These are phyloP conservation scores for Juglanconis oblonga DNA, from an alignment of 2,329 filamentous ascomycete species.

Conservation along the genomic window DNA sequence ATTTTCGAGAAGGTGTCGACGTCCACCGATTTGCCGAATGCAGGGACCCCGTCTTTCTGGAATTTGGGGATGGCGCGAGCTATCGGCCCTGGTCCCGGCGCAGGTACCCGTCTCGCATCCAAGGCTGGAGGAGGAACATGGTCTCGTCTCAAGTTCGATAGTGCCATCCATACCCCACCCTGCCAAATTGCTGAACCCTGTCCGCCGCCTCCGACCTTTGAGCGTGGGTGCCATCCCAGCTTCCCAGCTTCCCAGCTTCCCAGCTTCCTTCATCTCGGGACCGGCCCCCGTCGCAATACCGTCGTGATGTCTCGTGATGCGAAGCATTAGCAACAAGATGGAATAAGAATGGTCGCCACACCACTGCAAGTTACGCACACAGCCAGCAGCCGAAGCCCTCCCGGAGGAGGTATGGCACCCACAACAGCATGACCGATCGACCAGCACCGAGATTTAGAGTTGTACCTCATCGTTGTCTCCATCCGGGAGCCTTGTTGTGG, in stretches of 20 bases:
- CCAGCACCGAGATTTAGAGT: constrained; percentile 5
- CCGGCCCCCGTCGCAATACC: background rate
- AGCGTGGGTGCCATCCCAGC: background rate
- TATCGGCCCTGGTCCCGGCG: background rate
- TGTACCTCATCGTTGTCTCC: background rate
- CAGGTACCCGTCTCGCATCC: background rate
- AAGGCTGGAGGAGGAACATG: background rate
- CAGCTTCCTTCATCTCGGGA: background rate
- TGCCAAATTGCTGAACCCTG: background rate
- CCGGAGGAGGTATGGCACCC: background rate
- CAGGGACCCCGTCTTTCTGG: too few relatives aligned
- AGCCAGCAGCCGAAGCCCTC: too few relatives aligned
- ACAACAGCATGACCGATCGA: background rate
- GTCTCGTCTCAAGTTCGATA: background rate
- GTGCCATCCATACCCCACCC: background rate
- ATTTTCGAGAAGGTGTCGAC: too few relatives aligned
- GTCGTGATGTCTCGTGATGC: too few relatives aligned
- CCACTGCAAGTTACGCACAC: too few relatives aligned
- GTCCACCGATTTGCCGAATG: too few relatives aligned
- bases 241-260: background rate
- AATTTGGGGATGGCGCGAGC: background rate
- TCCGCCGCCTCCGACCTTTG: background rate
- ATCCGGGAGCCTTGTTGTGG: background rate
- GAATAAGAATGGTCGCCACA: too few relatives aligned
- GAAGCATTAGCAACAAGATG: too few relatives aligned